Conservation (phyloP, 495 filamentous ascomycete species). For the Penicillium riverlandense region DNA sequence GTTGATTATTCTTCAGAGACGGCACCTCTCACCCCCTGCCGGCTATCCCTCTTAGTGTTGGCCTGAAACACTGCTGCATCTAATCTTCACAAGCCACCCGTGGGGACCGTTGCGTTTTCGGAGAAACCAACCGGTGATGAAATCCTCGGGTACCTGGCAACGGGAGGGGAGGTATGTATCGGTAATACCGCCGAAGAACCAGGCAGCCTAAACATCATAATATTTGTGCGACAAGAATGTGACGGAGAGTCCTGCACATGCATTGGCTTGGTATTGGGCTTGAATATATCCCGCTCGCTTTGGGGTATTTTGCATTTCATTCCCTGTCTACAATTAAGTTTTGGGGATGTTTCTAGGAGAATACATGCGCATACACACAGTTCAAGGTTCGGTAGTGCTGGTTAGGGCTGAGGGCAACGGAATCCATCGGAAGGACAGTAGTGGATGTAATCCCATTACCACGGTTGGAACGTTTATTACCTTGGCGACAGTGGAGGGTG, state of each 20-base stretch:
- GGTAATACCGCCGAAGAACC: background rate
- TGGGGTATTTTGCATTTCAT: too few relatives aligned
- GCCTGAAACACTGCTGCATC: too few relatives aligned
- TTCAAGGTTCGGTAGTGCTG: conserved; percentile 9
- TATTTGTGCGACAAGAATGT: too few relatives aligned
- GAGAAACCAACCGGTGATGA: conserved; percentile 9
- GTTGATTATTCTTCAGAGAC: background rate
- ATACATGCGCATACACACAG: too few relatives aligned
- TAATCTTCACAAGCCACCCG: background rate
- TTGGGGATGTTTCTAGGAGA: too few relatives aligned
- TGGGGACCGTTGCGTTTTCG: conserved; percentile 4
- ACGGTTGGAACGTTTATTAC: background rate
- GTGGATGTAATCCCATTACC: conserved; percentile 19
- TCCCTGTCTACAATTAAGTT: too few relatives aligned
- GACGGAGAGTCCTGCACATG: too few relatives aligned
- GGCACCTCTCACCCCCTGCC: background rate
- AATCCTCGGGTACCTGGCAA: conserved; percentile 14
- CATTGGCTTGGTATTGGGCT: too few relatives aligned
- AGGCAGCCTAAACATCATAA: too few relatives aligned
- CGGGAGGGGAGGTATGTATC: background rate
- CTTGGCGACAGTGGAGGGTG: background rate
- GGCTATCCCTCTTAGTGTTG: too few relatives aligned
- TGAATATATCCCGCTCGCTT: too few relatives aligned
- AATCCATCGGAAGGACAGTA: conserved; percentile 17
- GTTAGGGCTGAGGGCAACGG: conserved; percentile 27